Base-by-base conservation (phyloP, 2,329 filamentous ascomycete genomes). In the Calonectria hongkongensis region DNA sequence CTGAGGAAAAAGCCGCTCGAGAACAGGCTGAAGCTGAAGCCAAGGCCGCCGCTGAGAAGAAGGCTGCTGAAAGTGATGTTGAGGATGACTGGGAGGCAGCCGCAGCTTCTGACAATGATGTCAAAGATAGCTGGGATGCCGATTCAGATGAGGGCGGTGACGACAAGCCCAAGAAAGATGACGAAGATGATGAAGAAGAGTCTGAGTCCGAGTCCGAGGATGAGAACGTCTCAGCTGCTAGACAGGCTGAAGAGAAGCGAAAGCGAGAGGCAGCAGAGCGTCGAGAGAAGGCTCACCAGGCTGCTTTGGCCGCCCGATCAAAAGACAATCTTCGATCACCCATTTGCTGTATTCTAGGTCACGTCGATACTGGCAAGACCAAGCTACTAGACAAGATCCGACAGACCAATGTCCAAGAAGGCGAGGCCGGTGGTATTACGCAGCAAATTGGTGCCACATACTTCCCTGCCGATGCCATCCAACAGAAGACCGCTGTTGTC, bases 281-380 rank as follows among this genome's bases (percentile, higher is more conserved):
- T 81, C 92, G 96, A 81, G 94, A 95, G 86, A 95, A 95, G 86
- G 94, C 95, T 71, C 95, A 98, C 83, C 95, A 98, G 85, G 96
- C 95, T 74, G 97, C 97, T 21, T 85, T 98, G 82, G 96, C 95
- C 54, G 96, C 96, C 62, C 92, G 95, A 74, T 98, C 96, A 27
- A 95, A 94, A 85, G 96, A 99, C 83, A 93, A 99, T 85, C 91
- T 99, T 70, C 95, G 97, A 71, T 98, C 97, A 48, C 97, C 97
- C 66, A 99, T 99, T 86, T 98, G 97, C 90, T 98, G 96, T 93
- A 99, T 99, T 90, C 92, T 99, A 76, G 97, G 97, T 81, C 97
- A 99, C 91, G 97, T 99, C 91, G 97, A 99, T 92, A 99, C 97
- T 56, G 97, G 97, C 84, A 99, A 99, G 89, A 99, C 97, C n/a